A percentile compares a stretch with the other conserved stretches of the same genome.
Evolutionary conservation across 345 rosid genomes (phyloP).

Genomic region (Acer campestre): DNA sequence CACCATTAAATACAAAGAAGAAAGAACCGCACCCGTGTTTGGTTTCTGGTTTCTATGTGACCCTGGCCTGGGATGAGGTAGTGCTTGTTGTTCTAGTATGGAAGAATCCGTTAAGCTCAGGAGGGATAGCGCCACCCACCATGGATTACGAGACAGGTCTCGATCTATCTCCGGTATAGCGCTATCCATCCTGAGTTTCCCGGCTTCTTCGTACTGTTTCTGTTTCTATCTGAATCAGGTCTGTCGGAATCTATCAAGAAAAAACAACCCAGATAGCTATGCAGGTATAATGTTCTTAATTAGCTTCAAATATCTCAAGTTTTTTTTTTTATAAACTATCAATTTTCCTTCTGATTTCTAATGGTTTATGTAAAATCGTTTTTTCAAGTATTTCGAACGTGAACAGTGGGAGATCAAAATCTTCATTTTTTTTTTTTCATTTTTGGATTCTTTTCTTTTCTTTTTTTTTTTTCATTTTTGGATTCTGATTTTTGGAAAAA

Average conservation of each 20-base stretch:
- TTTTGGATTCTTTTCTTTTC: background rate
- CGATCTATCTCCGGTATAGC: constrained; percentile 25
- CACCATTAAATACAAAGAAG: background rate
- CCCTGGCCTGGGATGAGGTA: background rate
- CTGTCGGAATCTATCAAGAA: background rate
- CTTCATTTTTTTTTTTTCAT: background rate
- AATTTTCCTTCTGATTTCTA: too few relatives aligned
- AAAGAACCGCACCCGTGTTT: background rate
- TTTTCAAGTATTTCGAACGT: too few relatives aligned
- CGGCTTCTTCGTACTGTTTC: constrained; percentile 50
- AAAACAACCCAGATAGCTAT: too few relatives aligned
- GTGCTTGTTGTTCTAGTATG: constrained; percentile 25
- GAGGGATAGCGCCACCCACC: constrained; percentile 77
- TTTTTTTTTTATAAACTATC: background rate
- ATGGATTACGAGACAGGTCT: background rate
- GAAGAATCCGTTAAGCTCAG: constrained; percentile 81
- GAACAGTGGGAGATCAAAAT: too few relatives aligned
- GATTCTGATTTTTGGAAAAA: too few relatives aligned
- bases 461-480: background rate
- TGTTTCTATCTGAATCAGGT: background rate
- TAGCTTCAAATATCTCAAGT: background rate
- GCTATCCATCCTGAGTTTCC: constrained; percentile 92
- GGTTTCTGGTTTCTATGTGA: background rate
- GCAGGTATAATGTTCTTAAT: background rate
- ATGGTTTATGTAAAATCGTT: too few relatives aligned